A percentile compares a stretch with the other conserved stretches of the same genome.
Evolutionary conservation across 2,329 filamentous ascomycete genomes (phyloP).

Genomic region (Cordyceps militaris): DNA sequence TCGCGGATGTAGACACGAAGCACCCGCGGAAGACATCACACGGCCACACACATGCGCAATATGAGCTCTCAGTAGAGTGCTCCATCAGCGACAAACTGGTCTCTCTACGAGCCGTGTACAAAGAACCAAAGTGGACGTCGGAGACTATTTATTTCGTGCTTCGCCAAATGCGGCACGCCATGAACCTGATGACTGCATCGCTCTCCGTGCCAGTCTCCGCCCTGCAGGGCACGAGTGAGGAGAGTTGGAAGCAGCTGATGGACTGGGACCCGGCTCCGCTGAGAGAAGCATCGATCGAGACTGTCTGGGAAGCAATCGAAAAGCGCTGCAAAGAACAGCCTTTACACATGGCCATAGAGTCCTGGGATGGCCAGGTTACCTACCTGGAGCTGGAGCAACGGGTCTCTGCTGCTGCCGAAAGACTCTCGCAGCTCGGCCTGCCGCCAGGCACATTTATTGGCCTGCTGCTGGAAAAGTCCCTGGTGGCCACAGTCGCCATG

Average conservation of each 20-base stretch:
- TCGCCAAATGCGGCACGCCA: background rate
- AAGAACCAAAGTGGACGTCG: background rate
- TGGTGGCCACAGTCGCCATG: constrained; percentile 20
- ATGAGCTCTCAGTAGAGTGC: background rate
- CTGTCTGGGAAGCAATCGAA: background rate
- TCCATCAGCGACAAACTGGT: background rate
- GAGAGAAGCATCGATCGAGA: background rate
- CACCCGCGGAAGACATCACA: background rate
- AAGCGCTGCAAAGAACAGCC: background rate
- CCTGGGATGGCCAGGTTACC: constrained; percentile 22
- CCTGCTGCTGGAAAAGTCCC: constrained; percentile 23
- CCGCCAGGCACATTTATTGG: constrained; percentile 16
- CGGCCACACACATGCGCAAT: background rate
- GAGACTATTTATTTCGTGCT: background rate
- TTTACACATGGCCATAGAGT: constrained; percentile 14
- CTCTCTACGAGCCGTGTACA: background rate
- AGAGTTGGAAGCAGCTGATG: background rate
- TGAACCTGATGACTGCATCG: background rate
- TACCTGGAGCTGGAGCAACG: constrained; percentile 19
- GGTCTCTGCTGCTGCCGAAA: constrained; percentile 17
- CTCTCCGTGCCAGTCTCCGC: background rate
- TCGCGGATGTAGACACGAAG: background rate
- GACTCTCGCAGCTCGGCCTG: constrained; percentile 4
- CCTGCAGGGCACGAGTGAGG: background rate
- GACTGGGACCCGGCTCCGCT: background rate